Evolutionary conservation across 495 filamentous ascomycete genomes (phyloP).

Genomic region (Amphirosellinia nigrospora): DNA sequence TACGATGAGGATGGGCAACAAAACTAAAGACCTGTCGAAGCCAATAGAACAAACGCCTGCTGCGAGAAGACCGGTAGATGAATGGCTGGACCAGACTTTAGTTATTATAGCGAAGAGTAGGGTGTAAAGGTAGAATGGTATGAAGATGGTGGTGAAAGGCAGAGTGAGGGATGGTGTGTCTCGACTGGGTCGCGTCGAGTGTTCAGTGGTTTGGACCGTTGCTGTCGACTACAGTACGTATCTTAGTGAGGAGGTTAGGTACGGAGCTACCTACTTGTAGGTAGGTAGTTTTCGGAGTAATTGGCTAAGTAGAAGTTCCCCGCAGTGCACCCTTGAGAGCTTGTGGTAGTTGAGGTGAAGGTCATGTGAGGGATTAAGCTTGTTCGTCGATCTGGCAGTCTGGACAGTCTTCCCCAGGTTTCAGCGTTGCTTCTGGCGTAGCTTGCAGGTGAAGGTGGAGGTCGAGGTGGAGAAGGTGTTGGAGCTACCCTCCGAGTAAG

Average conservation of each 20-base stretch:
- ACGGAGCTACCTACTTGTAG: too few relatives aligned
- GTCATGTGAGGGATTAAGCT: conserved; percentile 18
- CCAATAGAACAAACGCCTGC: conserved; percentile 2
- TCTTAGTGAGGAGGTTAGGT: too few relatives aligned
- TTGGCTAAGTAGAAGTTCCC: neutral
- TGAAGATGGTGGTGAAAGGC: neutral
- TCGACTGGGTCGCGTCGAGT: neutral
- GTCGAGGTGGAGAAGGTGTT: conserved; percentile 32
- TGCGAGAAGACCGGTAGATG: neutral
- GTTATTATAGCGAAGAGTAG: neutral
- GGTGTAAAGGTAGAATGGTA: neutral
- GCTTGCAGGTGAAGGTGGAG: conserved; percentile 20
- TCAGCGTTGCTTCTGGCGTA: conserved; percentile 13
- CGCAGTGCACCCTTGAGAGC: neutral
- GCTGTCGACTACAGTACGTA: too few relatives aligned
- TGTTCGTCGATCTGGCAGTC: conserved; percentile 1
- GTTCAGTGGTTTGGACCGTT: neutral
- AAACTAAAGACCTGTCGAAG: neutral
- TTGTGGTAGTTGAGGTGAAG: conserved; percentile 16
- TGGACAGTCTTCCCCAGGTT: conserved; percentile 22
- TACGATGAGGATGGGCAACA: conserved; percentile 18
- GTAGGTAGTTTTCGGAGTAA: neutral
- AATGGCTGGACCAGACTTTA: neutral
- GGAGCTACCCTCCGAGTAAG: conserved; percentile 28
- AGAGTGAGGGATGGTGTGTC: conserved; percentile 4